A percentile compares a stretch with the other conserved stretches of the same genome.
phyloP scores from a whole-genome alignment of 2,329 filamentous ascomycete species.

The Aureobasidium pullulans region DNA sequence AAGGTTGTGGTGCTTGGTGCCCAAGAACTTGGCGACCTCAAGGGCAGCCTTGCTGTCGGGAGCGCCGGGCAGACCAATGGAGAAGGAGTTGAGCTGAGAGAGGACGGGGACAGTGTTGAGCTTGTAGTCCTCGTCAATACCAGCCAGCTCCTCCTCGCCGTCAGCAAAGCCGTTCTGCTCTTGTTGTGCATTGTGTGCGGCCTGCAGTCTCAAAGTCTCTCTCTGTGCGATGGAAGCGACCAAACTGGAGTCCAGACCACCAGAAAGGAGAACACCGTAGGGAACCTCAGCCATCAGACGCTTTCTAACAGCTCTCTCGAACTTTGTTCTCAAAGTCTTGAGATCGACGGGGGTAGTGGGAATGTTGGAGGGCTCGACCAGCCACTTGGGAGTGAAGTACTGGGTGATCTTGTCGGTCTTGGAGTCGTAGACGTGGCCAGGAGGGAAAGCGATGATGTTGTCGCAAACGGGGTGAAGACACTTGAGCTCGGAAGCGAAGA shows the following conservation, averaged over 20 bases:
- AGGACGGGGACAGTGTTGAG: slow-evolving; percentile 84
- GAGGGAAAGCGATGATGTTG: slow-evolving; percentile 88
- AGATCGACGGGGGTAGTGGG: slow-evolving; percentile 77
- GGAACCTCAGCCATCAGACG: slow-evolving; percentile 98
- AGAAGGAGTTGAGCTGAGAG: slow-evolving; percentile 96
- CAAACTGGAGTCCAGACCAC: slow-evolving; percentile 90
- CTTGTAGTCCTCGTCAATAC: slow-evolving; percentile 88
- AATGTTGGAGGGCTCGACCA: slow-evolving; percentile 70
- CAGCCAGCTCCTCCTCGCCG: slow-evolving; percentile 68
- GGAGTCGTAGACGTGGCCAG: slow-evolving; percentile 93
- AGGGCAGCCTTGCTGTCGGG: slow-evolving; percentile 88
- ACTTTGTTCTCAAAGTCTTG: slow-evolving; percentile 68
- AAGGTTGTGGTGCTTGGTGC: slow-evolving; percentile 96
- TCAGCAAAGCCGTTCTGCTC: slow-evolving; percentile 45
- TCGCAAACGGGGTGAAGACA: slow-evolving; percentile 89
- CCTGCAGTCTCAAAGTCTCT: slow-evolving; percentile 71
- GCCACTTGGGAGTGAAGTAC: slow-evolving; percentile 88
- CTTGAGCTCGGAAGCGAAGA: slow-evolving; percentile 97
- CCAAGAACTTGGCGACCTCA: slow-evolving; percentile 92
- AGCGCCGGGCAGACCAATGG: slow-evolving; percentile 86
- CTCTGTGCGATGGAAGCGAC: slow-evolving; percentile 93
- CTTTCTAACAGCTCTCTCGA: slow-evolving; percentile 91
- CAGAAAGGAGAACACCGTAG: slow-evolving; percentile 91
- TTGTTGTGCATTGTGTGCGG: slow-evolving; percentile 31
- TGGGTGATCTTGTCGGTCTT: slow-evolving; percentile 75